Percentiles rank a stretch among this genome's conserved stretches.
Evolutionary conservation across 345 rosid species (phyloP).

Genomic region (Boechera divaricarpa): DNA sequence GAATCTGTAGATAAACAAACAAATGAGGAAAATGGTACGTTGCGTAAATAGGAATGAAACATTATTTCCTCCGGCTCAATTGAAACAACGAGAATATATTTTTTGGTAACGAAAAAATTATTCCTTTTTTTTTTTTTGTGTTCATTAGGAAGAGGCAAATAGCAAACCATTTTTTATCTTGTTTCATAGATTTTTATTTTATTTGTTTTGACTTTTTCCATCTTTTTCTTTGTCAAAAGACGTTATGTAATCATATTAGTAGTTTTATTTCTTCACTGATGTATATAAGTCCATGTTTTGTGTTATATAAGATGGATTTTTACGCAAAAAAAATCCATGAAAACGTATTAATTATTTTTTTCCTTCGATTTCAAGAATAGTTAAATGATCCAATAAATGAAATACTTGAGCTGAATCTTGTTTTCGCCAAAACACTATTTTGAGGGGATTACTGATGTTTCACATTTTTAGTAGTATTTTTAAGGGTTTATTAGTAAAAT

Average conservation of each 20-base stretch:
- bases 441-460: no score
- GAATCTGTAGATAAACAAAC: constrained; percentile 26
- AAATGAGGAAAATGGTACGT: constrained; percentile 24
- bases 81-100: neutral
- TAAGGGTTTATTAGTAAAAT: no score
- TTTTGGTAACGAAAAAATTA: neutral
- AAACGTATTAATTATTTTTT: neutral
- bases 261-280: constrained; percentile 9
- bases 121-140: neutral
- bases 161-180: neutral
- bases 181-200: constrained; percentile 7
- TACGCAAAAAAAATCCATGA: neutral
- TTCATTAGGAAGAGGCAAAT: constrained; percentile 26
- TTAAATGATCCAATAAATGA: neutral
- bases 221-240: constrained; percentile 7
- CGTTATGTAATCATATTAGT: constrained; percentile 4
- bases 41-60: constrained; percentile 2
- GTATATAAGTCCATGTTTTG: constrained; percentile 29
- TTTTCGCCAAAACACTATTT: no score
- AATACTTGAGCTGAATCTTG: neutral
- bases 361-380: neutral
- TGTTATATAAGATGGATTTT: constrained; percentile 7
- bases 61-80: neutral
- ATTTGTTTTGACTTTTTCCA: neutral
- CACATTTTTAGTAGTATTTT: no score